phyloP scores from a whole-genome alignment of 805 yeast species.

The Ogataea parapolymorpha region DNA sequence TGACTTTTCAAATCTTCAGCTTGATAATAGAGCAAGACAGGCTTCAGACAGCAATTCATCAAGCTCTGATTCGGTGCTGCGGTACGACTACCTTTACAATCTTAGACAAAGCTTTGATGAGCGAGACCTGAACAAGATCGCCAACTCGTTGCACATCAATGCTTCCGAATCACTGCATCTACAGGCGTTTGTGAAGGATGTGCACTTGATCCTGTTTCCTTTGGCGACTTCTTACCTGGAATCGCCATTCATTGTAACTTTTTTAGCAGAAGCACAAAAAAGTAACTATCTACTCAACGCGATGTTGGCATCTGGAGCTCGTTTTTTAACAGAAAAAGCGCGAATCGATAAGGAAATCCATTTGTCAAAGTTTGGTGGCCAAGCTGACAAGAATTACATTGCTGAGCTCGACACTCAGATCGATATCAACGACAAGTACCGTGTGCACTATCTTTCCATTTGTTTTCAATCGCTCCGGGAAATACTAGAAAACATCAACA shows the following conservation, averaged over 20 bases:
- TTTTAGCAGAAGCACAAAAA: slow-evolving; percentile 29
- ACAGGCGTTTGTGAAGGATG: slow-evolving; percentile 28
- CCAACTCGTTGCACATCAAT: slow-evolving; percentile 20
- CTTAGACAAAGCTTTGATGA: slow-evolving; percentile 19
- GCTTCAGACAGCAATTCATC: background rate
- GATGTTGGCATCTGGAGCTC: slow-evolving; percentile 68
- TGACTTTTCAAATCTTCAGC: slow-evolving; percentile 3
- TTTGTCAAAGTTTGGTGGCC: slow-evolving; percentile 3
- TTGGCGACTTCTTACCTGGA: slow-evolving; percentile 26
- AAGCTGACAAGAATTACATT: slow-evolving; percentile 7
- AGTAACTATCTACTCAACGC: slow-evolving; percentile 65
- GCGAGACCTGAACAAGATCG: slow-evolving; percentile 16
- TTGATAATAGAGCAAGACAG: background rate
- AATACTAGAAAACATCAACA: slow-evolving; percentile 37
- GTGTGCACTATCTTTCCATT: slow-evolving; percentile 56
- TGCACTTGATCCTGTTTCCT: slow-evolving; percentile 29
- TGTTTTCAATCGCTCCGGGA: slow-evolving; percentile 58
- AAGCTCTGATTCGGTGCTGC: background rate
- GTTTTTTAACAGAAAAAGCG: slow-evolving; percentile 35
- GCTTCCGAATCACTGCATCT: slow-evolving; percentile 24
- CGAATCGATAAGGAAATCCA: slow-evolving; percentile 19
- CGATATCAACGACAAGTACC: slow-evolving; percentile 50
- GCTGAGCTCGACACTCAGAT: slow-evolving; percentile 18
- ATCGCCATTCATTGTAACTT: slow-evolving; percentile 27
- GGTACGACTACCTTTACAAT: slow-evolving; percentile 22